Base-by-base conservation (phyloP, 2,329 filamentous ascomycete genomes). In the Fusarium sp. region DNA sequence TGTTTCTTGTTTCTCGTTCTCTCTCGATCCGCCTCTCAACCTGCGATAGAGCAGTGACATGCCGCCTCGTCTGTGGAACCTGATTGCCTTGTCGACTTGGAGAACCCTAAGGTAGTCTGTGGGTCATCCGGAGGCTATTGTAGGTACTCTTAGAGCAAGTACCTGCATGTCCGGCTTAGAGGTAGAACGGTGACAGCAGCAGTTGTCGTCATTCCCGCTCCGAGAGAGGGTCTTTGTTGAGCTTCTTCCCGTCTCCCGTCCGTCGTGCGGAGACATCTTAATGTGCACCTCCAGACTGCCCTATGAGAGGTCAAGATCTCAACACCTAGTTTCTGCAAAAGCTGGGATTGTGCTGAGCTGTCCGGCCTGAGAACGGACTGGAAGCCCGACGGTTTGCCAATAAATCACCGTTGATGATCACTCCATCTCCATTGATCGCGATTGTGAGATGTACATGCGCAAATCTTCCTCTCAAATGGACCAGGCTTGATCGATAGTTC, bases 11-110 rank as follows among this genome's bases (percentile, higher is more conserved):
- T 55, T 49, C 22, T 58, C 24, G 42, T 31, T 24, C 46, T 66
- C 50, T 28, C 31, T 55, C 49, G 51, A 71, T 65, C 43, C 42
- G 44, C 62, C 63, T 64, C 48, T 54, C 54, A 68, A 61, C 52
- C 50, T 46, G 49, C 50, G 67, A 70, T 65, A 71, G 36, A 54
- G 58, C 54, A 68, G 63, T 70, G 67, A 70, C 67, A 71, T 70
- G 58, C 63, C 50, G 58, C 50, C 48, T 70, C 36, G 50, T 42
- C 58, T 66, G 53, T 68, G 58, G 67, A 70, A 71, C 67, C 67
- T 59, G 63, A 60, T 70, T 60, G 58, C 51, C 54, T 68, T 60
- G 53, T 57, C 58, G 42, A 57, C 52, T 48, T 71, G 43, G 38
- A 68, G 51, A 56, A 62, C 34, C 45, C 17, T 17, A 46, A 58